Percentiles rank a stretch among this genome's conserved stretches.
Conservation (phyloP, 2,329 filamentous ascomycete genomes). For the Xylariaceae sp. region DNA sequence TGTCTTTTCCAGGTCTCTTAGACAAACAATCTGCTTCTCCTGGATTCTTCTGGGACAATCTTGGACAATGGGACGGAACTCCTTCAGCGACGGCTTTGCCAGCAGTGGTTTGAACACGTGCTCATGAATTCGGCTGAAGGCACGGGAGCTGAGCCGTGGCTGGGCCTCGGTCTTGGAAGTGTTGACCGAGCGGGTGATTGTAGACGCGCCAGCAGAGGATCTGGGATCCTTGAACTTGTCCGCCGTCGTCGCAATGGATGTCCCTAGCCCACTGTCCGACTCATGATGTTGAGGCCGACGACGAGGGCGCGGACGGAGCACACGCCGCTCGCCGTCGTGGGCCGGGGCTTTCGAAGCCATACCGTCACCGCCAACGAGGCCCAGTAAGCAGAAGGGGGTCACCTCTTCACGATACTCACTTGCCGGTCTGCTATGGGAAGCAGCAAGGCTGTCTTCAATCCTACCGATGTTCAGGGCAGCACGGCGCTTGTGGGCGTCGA, state of each 20-base stretch:
- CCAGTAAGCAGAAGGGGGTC: too few relatives aligned
- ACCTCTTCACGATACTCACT: conserved; percentile 24
- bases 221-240: conserved; percentile 45
- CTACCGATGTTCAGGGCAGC: conserved; percentile 60
- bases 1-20: conserved; percentile 91
- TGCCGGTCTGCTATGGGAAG: conserved; percentile 36
- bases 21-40: conserved; percentile 79
- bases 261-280: conserved; percentile 84
- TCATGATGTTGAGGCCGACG: conserved; percentile 60
- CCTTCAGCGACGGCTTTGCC: conserved; percentile 64
- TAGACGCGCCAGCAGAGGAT: conserved; percentile 41
- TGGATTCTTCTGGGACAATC: conserved; percentile 75
- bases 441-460: conserved; percentile 57
- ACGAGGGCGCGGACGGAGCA: conserved; percentile 49
- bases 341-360: conserved; percentile 37
- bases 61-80: conserved; percentile 74
- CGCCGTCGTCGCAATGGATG: conserved; percentile 63
- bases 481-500: conserved; percentile 63
- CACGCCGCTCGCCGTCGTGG: conserved; percentile 40
- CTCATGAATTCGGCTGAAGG: conserved; percentile 73
- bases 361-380: conserved; percentile 46
- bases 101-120: conserved; percentile 74
- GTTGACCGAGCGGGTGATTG: conserved; percentile 56
- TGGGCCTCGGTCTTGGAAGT: conserved; percentile 44
- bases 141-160: conserved; percentile 60